Conservation (phyloP, 805 yeast species). For the Schwanniomyces polymorphus region DNA sequence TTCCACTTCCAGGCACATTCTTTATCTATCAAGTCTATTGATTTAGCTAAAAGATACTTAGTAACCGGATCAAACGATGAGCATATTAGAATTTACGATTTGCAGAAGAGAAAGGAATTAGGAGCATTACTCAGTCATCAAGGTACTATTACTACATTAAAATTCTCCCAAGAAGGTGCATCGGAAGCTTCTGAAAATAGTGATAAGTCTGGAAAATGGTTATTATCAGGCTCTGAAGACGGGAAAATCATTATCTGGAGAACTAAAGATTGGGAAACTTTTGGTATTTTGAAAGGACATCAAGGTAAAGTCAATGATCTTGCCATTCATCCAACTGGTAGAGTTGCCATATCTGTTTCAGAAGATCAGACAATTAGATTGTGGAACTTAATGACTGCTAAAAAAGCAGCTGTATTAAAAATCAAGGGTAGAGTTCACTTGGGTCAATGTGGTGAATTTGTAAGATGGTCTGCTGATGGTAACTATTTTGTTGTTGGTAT, state of each 20-base stretch:
- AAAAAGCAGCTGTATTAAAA: constrained; percentile 84
- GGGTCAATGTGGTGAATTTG: constrained; percentile 64
- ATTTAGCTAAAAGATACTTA: constrained; percentile 76
- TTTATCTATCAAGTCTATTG: constrained; percentile 81
- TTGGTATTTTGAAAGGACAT: constrained; percentile 89
- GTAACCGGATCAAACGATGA: constrained; percentile 97
- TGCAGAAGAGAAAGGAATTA: constrained; percentile 89
- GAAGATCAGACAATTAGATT: constrained; percentile 79
- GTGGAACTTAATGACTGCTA: constrained; percentile 97
- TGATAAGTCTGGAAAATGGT: constrained; percentile 75
- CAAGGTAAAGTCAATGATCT: constrained; percentile 79
- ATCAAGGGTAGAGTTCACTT: constrained; percentile 65
- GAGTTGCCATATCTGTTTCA: constrained; percentile 87
- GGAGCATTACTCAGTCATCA: constrained; percentile 88
- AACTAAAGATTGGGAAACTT: constrained; percentile 93
- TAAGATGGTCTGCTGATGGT: constrained; percentile 70
- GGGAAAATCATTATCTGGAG: constrained; percentile 91
- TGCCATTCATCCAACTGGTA: constrained; percentile 86
- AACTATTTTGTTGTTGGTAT: constrained; percentile 75
- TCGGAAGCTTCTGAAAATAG: constrained; percentile 6
- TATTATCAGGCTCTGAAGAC: constrained; percentile 87
- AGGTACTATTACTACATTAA: constrained; percentile 80
- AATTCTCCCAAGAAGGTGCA: constrained; percentile 58
- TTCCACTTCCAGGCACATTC: constrained; percentile 97
- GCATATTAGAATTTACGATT: constrained; percentile 89